Evolutionary conservation across 2,329 filamentous ascomycete genomes (phyloP).

Genomic region (Diplodia corticola): DNA sequence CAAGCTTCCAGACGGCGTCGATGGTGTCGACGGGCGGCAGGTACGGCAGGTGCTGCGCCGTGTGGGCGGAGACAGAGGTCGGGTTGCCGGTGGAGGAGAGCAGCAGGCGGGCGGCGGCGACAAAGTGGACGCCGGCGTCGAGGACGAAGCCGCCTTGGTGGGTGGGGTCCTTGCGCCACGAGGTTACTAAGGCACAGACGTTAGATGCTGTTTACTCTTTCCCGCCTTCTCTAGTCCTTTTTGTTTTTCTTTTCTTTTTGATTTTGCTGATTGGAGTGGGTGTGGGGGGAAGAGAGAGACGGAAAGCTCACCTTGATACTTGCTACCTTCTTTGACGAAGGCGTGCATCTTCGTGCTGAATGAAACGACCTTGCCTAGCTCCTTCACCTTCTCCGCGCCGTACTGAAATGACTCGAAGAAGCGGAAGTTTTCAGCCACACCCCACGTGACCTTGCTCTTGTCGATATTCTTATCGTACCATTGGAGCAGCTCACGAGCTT

Average conservation of each 20-base stretch:
- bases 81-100: slow-evolving; percentile 48
- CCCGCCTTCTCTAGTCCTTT: no score
- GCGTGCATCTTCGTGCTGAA: slow-evolving; percentile 54
- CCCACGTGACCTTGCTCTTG: slow-evolving; percentile 37
- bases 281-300: background rate
- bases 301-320: slow-evolving; percentile 46
- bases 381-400: slow-evolving; percentile 51
- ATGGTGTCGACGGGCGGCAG: slow-evolving; percentile 68
- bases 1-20: slow-evolving; percentile 52
- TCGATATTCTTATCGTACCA: slow-evolving; percentile 35
- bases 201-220: background rate
- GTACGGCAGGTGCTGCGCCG: slow-evolving; percentile 55
- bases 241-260: no score
- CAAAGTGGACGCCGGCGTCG: slow-evolving; percentile 73
- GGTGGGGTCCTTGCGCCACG: slow-evolving; percentile 67
- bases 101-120: slow-evolving; percentile 63
- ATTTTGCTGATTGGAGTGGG: no score
- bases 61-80: slow-evolving; percentile 55
- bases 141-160: slow-evolving; percentile 77
- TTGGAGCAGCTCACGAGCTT: slow-evolving; percentile 50
- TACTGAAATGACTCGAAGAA: slow-evolving; percentile 59
- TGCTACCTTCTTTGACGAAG: slow-evolving; percentile 51
- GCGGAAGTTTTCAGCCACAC: slow-evolving; percentile 68
- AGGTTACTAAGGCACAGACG: slow-evolving; percentile 41
- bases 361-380: slow-evolving; percentile 56